Base-by-base conservation (phyloP, 768 basidiomycete genomes). In the Amanita brunnescens region DNA sequence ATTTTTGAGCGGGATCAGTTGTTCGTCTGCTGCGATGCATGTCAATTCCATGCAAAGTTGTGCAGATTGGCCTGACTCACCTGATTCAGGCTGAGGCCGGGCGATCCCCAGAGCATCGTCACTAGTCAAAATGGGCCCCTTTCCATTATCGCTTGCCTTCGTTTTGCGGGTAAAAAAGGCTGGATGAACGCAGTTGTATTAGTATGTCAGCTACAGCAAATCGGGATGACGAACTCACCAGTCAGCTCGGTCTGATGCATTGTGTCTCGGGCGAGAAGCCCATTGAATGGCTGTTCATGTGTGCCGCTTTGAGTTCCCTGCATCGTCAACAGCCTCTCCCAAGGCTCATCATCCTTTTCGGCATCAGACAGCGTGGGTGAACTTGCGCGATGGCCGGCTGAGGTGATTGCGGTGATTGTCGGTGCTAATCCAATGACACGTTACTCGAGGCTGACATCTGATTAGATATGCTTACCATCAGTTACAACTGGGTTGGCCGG, bases 401-500 rank as follows among this genome's bases (percentile, higher is more conserved):
- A 42, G 14, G 41, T 23, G 21, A 29, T 29, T 7, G 41, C 23
- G 18, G 6, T 8, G 18, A 42, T 42, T 13, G 21, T 42, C 10
- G 23, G 23, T 6, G 26, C 41, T 42, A 23, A 14, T 42, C 13
- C 10, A 16, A 38, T 16, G 34, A 14, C 34, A 14, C n/a, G 4
- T 3, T 35, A n/a, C 13, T 1, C 4, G n/a, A 35, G n/a, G 12
- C 34, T n/a, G 9, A 35, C 34, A 35, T 35, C 13, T 35, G 37
- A 12, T 14, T 7, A 41, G 38, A 14, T 23, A 38, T 6, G 33
- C 49, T 51, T 41, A 51, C 49, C 39, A 42, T 51, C 42, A 21
- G 29, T 51, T 7, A 42, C 24, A 13, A 51, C 39, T 30, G 49
- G 49, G 33, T 51, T 51, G 38, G 21, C 49, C 13, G 49, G 49